phyloP scores from a whole-genome alignment of 441 rosid genomes.

The Hypseocharis bilobata region DNA sequence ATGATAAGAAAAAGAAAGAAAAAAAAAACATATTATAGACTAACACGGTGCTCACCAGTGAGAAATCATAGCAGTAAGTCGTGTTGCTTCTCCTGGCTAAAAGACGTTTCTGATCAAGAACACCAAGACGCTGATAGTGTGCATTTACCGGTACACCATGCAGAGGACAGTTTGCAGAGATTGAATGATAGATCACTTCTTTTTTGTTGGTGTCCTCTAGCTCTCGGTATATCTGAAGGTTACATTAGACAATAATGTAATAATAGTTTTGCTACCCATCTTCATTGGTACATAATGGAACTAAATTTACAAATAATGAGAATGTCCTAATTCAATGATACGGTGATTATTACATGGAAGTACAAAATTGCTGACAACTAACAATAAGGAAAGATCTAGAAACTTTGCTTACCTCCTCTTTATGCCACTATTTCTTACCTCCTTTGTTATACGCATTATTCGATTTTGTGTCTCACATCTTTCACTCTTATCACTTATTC shows the following conservation, averaged over 20 bases:
- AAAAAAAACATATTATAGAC: too few species aligned
- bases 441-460: background rate
- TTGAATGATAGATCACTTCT: slow-evolving; percentile 56
- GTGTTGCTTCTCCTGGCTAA: slow-evolving; percentile 75
- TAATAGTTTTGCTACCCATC: background rate
- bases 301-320: background rate
- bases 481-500: too few species aligned
- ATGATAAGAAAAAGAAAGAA: slow-evolving; percentile 1
- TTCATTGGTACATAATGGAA: background rate
- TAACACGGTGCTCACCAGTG: slow-evolving; percentile 51
- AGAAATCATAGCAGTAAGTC: slow-evolving; percentile 96
- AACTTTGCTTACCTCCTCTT: background rate
- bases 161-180: slow-evolving; percentile 53
- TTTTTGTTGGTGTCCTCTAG: slow-evolving; percentile 54
- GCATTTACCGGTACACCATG: slow-evolving; percentile 54
- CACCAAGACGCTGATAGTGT: slow-evolving; percentile 64
- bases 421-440: background rate
- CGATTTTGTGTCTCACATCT: background rate
- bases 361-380: background rate
- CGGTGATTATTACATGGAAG: background rate
- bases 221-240: slow-evolving; percentile 80
- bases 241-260: slow-evolving; percentile 17
- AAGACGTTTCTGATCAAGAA: slow-evolving; percentile 75
- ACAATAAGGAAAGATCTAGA: background rate
- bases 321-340: background rate